Conservation (phyloP, 2,329 filamentous ascomycete species). For the Arachnomyces sp. region DNA sequence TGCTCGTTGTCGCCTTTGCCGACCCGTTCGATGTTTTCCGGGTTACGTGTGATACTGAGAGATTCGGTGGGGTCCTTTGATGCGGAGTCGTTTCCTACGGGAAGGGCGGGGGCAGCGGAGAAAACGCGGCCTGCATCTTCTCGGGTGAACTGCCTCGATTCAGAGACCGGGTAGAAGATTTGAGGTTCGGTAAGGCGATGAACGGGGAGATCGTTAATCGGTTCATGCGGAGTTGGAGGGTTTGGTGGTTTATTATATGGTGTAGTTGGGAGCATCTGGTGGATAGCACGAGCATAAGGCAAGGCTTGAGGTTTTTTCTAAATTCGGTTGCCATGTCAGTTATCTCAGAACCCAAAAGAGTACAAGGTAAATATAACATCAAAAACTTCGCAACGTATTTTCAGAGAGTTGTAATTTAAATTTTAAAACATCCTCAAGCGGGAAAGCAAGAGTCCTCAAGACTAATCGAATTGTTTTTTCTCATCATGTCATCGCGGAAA, state of each 20-base stretch:
- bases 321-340: conserved; percentile 16
- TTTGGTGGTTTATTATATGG: conserved; percentile 32
- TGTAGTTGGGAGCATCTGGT: conserved; percentile 73
- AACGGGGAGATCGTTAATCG: conserved; percentile 57
- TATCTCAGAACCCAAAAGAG: conserved; percentile 7
- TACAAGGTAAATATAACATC: conserved; percentile 9
- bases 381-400: conserved; percentile 9
- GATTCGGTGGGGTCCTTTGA: conserved; percentile 22
- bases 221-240: conserved; percentile 45
- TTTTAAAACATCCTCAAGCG: conserved; percentile 49
- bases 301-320: conserved; percentile 70
- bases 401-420: conserved; percentile 74
- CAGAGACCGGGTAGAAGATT: conserved; percentile 57
- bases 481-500: conserved; percentile 51
- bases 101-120: conserved; percentile 35
- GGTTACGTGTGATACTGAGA: conserved; percentile 21
- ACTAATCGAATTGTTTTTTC: conserved; percentile 89
- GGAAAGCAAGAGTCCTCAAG: conserved; percentile 67
- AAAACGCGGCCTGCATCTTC: conserved; percentile 58
- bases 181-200: conserved; percentile 48
- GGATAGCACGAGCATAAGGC: conserved; percentile 68
- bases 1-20: conserved; percentile 37
- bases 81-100: conserved; percentile 14
- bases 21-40: conserved; percentile 31
- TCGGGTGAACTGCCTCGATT: conserved; percentile 59